Evolutionary conservation across 2,329 filamentous ascomycete species (phyloP), one percentile per base, ranked within the genome.

Genomic region (Exophiala spinifera): DNA sequence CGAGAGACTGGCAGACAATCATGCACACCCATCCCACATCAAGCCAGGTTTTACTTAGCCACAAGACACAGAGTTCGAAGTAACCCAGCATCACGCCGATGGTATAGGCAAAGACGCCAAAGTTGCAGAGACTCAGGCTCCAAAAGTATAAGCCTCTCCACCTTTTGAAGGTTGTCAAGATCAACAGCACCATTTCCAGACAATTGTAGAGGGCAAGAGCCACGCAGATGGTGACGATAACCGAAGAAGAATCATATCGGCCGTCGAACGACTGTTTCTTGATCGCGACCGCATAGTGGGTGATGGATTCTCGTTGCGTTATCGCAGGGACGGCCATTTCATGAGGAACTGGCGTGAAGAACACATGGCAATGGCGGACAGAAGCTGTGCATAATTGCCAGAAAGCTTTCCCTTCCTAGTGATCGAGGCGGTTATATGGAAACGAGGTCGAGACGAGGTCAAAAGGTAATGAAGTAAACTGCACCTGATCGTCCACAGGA

Each of bases 101-200:
- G 7, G 72, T 70, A 61, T 78, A 74, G 3, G 73, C 69, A 3
- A 75, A 62, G 39, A 78, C 67, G 20, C 76, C 76, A 31, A 69
- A 50, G 10, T 70, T 69, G 13, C 73, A 72, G 3, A 76, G 71
- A 4, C 73, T 55, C 15, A 79, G 59, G 55, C 72, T 75, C 71
- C 74, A 79, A 64, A 79, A 79, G 64, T 79, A 79, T 20, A 78
- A 68, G 4, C 76, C 74, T 36, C 64, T 68, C 46, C 72, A 74
- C 49, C 70, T 63, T 40, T 71, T 71, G 57, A 79, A 79, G 3
- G 74, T 77, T 52, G 73, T 69, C 44, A 75, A 75, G 53, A 78
- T 68, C 33, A 77, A 70, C 42, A 77, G 66, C 53, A 74, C 67
- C 28, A 79, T 72, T 53, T 79, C 77, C 39, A 77, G 66, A 42